Conservation (phyloP, 2,329 filamentous ascomycete genomes). For the Aspergillus sp. region DNA sequence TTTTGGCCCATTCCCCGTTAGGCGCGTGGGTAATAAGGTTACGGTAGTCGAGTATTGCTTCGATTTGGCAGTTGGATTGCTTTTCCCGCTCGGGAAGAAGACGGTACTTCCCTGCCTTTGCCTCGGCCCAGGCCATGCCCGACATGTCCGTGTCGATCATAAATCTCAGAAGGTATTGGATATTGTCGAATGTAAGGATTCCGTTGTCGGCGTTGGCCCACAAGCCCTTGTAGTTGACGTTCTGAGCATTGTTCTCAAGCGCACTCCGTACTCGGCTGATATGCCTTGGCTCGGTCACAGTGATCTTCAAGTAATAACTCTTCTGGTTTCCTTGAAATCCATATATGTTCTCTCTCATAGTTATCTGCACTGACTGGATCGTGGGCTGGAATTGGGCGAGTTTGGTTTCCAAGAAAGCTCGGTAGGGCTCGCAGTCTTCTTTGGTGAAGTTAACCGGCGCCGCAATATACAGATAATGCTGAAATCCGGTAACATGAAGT, state of each 20-base stretch:
- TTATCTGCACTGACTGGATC: conserved; percentile 72
- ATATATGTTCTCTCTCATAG: conserved; percentile 82
- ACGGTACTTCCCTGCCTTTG: conserved; percentile 61
- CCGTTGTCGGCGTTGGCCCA: conserved; percentile 65
- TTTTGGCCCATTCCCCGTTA: conserved; percentile 93
- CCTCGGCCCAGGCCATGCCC: conserved; percentile 97
- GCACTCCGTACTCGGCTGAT: conserved; percentile 65
- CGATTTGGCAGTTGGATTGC: conserved; percentile 93
- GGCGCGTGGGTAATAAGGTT: conserved; percentile 80
- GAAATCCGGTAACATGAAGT: conserved; percentile 89
- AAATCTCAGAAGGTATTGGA: conserved; percentile 89
- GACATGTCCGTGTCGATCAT: conserved; percentile 95
- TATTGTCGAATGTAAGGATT: conserved; percentile 87
- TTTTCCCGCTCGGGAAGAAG: conserved; percentile 57
- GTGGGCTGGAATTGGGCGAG: conserved; percentile 62
- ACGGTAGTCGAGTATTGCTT: conserved; percentile 72
- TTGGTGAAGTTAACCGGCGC: conserved; percentile 74
- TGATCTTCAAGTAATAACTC: conserved; percentile 87
- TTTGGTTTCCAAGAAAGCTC: conserved; percentile 68
- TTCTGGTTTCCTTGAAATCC: conserved; percentile 90
- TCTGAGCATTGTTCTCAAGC: conserved; percentile 56
- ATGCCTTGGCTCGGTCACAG: conserved; percentile 77
- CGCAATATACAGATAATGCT: conserved; percentile 89
- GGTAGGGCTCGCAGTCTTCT: conserved; percentile 69
- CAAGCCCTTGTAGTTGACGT: conserved; percentile 81